phyloP scores from a whole-genome alignment of 73 alveolate genomes.

The Paramecium bursaria region DNA sequence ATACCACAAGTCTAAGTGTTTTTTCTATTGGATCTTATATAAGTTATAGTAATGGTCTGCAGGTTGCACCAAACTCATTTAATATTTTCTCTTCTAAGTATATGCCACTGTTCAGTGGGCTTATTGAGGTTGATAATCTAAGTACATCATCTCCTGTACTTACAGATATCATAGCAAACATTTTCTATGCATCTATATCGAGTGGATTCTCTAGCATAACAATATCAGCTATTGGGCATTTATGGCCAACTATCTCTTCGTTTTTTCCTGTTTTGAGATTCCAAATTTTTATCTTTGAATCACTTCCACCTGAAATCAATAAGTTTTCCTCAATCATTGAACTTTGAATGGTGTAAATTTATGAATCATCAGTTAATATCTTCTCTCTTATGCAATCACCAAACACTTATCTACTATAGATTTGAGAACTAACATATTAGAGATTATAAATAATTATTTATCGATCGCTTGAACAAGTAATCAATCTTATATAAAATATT shows the following conservation, averaged over 20 bases:
- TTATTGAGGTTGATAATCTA: constrained; percentile 31
- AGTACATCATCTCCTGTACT: constrained; percentile 36
- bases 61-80: constrained; percentile 49
- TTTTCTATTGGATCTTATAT: too few species aligned
- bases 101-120: constrained; percentile 57
- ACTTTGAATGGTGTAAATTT: constrained; percentile 38
- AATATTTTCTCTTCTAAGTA: constrained; percentile 16
- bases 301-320: constrained; percentile 67
- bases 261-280: constrained; percentile 10
- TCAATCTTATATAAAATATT: too few species aligned
- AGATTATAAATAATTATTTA: background rate
- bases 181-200: constrained; percentile 45
- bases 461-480: constrained; percentile 6
- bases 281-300: constrained; percentile 66
- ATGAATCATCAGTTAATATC: background rate
- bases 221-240: constrained; percentile 58
- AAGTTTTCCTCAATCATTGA: constrained; percentile 62
- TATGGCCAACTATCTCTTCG: constrained; percentile 66
- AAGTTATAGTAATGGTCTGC: constrained; percentile 43
- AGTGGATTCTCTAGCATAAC: constrained; percentile 69
- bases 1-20: too few species aligned
- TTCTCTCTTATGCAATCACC: constrained; percentile 7
- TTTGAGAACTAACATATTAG: constrained; percentile 34
- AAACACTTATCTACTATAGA: constrained; percentile 32
- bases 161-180: constrained; percentile 47